Conservation (phyloP, 352 stramenopile species). For the Pythium plurisporium region DNA sequence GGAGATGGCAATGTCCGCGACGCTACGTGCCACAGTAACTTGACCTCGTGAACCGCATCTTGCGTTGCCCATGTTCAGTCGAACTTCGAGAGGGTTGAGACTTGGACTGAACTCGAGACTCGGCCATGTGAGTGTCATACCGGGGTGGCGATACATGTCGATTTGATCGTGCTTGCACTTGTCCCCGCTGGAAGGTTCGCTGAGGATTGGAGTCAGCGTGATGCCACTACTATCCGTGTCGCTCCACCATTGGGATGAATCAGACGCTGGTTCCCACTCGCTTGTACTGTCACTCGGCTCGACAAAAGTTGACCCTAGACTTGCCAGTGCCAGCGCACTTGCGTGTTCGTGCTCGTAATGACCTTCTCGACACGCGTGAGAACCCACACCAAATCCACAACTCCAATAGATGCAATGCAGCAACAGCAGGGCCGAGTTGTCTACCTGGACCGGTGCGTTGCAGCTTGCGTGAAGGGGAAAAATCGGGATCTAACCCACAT, state of each 20-base stretch:
- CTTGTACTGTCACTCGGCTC: no score
- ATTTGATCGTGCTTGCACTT: conserved; percentile 14
- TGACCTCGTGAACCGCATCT: neutral
- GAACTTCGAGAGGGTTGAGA: conserved; percentile 52
- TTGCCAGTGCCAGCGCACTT: conserved; percentile 20
- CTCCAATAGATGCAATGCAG: neutral
- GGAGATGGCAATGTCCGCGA: conserved; percentile 28
- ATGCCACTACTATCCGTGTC: neutral
- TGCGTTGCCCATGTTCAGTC: conserved; percentile 26
- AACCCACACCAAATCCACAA: neutral
- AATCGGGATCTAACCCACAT: no score
- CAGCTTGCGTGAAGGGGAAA: neutral
- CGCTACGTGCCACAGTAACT: conserved; percentile 24
- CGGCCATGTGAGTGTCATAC: conserved; percentile 11
- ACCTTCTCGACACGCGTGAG: conserved; percentile 4
- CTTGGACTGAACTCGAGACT: conserved; percentile 17
- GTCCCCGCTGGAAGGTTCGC: neutral
- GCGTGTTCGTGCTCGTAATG: conserved; percentile 8
- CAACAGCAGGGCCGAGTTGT: neutral
- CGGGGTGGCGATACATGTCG: neutral
- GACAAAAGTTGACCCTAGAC: no score
- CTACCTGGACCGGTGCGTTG: conserved; percentile 1
- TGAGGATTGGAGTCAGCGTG: neutral
- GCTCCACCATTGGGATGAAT: conserved; percentile 12
- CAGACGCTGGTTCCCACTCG: conserved; percentile 4